Evolutionary conservation across 441 rosid genomes (phyloP), one percentile per base, ranked within the genome.

Genomic region (Populus hybrid): DNA sequence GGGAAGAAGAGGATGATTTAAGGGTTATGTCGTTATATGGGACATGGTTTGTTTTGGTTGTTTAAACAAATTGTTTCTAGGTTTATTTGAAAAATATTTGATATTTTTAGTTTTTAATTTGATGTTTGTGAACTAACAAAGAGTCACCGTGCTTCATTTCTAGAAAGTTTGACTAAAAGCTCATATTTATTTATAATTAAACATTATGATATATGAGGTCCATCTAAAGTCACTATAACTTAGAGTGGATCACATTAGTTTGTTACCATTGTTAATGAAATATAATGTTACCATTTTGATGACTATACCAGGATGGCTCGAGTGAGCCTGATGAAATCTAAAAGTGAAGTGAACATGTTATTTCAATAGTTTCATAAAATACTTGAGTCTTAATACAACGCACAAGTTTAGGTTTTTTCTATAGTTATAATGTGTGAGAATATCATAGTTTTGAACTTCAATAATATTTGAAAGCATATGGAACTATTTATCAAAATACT

Each of bases 71-170:
- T 30, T 30, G 4, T 30, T 30, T 30, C 32, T 3, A 30, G 4
- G 32, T 30, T 30, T 30, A 30, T 30, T 30, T 30, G 32, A 30
- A 30, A 30, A 30, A 3, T 3, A 30, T 3, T 30, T 30, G 63
- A 54, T 57, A 18, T 20, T 18, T 16, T 6, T 57, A 6, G 10
- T 20, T 57, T 57, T 18, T 0, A 20, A 18, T 57, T 3, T 57
- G 9, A 6, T 57, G 10, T 18, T 57, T 57, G 23, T 57, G 63
- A 57, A 20, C 10, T 20, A 0, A 0, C 3, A 30, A 38, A 57
- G 0, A 6, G 1, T 0, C 2, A 20, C 0, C 0, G 0, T 57
- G 10, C 0, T 57, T 57, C 3, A 20, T 18, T 57, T 57, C 9
- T 16, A 18, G 2, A 2, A 7, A 57, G 9, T 20, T 57, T 6